These are phyloP conservation scores for Pseudotulostoma volvatum DNA, from an alignment of 495 filamentous ascomycete genomes.

Conservation along the genomic window DNA sequence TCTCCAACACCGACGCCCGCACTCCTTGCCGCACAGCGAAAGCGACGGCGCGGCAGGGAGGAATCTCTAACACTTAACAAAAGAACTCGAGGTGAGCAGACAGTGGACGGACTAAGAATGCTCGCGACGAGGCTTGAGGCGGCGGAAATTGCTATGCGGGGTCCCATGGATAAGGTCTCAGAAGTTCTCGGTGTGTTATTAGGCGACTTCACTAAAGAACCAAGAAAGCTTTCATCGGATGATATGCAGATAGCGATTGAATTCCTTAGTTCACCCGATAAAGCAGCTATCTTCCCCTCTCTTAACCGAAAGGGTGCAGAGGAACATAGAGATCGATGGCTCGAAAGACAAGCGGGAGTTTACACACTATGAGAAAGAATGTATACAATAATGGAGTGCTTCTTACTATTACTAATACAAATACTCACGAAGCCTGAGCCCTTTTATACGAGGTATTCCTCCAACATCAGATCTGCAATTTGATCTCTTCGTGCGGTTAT, in stretches of 20 bases:
- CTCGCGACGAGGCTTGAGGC: not conserved
- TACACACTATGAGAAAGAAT: no score
- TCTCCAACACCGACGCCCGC: not conserved
- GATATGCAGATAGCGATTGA: not conserved
- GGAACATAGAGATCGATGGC: not conserved
- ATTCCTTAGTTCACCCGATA: not conserved
- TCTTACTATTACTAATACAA: no score
- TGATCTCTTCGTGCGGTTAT: no score
- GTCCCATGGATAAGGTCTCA: not conserved
- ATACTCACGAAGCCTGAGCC: not conserved
- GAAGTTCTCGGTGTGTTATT: not conserved
- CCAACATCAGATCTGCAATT: no score
- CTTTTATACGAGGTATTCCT: slow-evolving; percentile 1
- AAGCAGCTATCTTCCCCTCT: not conserved
- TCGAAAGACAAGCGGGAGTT: not conserved
- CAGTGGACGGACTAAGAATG: not conserved
- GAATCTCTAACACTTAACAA: not conserved
- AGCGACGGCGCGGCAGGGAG: not conserved
- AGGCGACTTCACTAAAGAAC: not conserved
- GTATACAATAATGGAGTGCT: no score
- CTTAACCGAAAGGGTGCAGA: not conserved
- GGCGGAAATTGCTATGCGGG: not conserved
- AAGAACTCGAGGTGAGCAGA: not conserved
- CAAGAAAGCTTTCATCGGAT: not conserved
- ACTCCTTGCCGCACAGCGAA: not conserved